phyloP scores from a whole-genome alignment of 2,329 filamentous ascomycete species.

The Didymella lethalis region DNA sequence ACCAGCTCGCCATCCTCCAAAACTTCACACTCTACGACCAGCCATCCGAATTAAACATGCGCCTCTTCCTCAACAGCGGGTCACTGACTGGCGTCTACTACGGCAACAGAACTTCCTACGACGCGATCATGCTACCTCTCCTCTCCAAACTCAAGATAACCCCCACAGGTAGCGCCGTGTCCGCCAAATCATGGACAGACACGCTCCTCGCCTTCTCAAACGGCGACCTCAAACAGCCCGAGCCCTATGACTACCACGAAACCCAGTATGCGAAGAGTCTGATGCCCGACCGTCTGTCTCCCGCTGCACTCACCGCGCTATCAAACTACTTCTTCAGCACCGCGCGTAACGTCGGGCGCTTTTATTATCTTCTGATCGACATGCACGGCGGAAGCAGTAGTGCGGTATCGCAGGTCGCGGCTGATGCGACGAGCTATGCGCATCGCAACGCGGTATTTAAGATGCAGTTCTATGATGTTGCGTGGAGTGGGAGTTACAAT shows the following conservation, averaged over 20 bases:
- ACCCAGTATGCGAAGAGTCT: not conserved
- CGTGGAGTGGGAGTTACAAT: not conserved
- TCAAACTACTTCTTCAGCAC: not conserved
- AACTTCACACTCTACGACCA: not conserved
- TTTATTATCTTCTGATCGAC: not conserved
- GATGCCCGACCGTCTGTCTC: not conserved
- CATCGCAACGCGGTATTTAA: not conserved
- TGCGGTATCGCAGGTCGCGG: not conserved
- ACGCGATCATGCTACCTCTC: not conserved
- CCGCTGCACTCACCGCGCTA: not conserved
- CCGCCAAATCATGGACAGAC: not conserved
- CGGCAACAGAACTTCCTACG: not conserved
- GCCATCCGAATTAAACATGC: not conserved
- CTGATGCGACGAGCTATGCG: not conserved
- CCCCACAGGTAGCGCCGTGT: not conserved
- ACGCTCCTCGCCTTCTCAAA: not conserved
- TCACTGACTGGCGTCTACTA: not conserved
- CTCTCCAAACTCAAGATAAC: not conserved
- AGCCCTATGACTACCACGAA: not conserved
- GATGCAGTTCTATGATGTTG: not conserved
- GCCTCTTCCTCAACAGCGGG: not conserved
- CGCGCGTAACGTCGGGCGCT: not conserved
- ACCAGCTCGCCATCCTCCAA: not conserved
- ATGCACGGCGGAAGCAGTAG: not conserved
- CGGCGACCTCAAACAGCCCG: not conserved